Base-by-base conservation (phyloP, 805 yeast species). In the Kregervanrija fluxuum region DNA sequence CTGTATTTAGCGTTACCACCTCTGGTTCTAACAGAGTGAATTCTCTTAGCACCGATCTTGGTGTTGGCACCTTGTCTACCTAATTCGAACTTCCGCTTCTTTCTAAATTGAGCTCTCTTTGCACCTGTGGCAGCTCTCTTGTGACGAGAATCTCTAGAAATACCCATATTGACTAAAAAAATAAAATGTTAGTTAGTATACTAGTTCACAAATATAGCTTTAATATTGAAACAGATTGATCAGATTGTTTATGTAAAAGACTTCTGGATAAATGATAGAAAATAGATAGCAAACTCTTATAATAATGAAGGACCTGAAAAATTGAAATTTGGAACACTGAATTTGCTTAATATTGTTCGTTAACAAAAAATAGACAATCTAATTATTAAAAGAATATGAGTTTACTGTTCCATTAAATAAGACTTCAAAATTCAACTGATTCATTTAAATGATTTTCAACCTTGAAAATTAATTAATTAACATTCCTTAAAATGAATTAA, bases 121-220 rank as follows among this genome's bases (percentile, higher is more conserved):
- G 99, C 99, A 85, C 99, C 99, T 70, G 99, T 90, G 75, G 95
- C 95, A 67, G 97, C 77, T 78, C 99, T 95, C 87, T 91, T 91
- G 90, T 93, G 99, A 80, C 97, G 96, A 75, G 99, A 91, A 82
- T 93, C 98, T 82, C 99, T 91, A 77, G 98, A 89, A 85, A 91
- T 91, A 90, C 99, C 98, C 99, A 91, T 91, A 74, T 73, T 85
- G 57, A 47, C 46, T 46, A 49, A 30, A 41, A 37, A 31, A 34
- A 33, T 31, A 42, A 22, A 22, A 22, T 22, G 8, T 2, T 8
- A 40, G 48, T 44, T 47, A 47, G 50, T 46, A 48, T 37, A 11
- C 22, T 4, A 22, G 12, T 12, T n/a, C 17, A 36, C 12, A 36
- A 22, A 22, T 6, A 22, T 22, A 22, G 8, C 28, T 22, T 6